Evolutionary conservation across 2,329 filamentous ascomycete genomes (phyloP).

Genomic region (Exophiala alcalophila): DNA sequence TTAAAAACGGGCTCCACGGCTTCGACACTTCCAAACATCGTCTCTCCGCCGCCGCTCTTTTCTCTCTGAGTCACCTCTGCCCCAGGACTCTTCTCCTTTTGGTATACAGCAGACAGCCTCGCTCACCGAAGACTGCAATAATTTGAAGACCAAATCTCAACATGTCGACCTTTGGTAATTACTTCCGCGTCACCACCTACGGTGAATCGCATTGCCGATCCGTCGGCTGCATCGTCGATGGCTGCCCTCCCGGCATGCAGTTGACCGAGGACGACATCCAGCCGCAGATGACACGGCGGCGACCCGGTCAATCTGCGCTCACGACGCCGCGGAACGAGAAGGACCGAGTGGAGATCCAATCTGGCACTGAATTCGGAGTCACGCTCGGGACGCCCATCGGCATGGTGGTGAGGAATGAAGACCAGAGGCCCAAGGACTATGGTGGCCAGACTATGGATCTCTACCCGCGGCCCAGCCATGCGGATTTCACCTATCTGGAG

Average conservation of each 20-base stretch:
- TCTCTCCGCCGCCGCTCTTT: too few species aligned
- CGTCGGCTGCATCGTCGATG: conserved; percentile 93
- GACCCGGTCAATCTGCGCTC: conserved; percentile 84
- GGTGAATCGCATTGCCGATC: conserved; percentile 88
- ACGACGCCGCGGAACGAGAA: conserved; percentile 92
- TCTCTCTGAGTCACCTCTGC: neutral
- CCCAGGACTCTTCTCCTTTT: too few species aligned
- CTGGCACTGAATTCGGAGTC: conserved; percentile 83
- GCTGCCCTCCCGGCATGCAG: conserved; percentile 80
- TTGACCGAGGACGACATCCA: conserved; percentile 87
- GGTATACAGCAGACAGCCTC: too few species aligned
- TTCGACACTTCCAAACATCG: too few species aligned
- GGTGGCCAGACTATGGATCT: conserved; percentile 79
- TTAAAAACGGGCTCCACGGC: too few species aligned
- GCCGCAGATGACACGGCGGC: conserved; percentile 85
- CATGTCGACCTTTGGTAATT: conserved; percentile 85
- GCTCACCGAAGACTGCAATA: too few species aligned
- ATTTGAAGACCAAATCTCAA: too few species aligned
- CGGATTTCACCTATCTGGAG: conserved; percentile 94
- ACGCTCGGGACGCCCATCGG: conserved; percentile 89
- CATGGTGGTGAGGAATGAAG: conserved; percentile 84
- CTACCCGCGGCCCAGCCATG: conserved; percentile 87
- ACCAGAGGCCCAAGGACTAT: conserved; percentile 91
- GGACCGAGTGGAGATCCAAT: conserved; percentile 87
- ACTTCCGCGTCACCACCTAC: conserved; percentile 80